Evolutionary conservation across 2,329 filamentous ascomycete species (phyloP).

Genomic region (Phaeosphaeria sp.): DNA sequence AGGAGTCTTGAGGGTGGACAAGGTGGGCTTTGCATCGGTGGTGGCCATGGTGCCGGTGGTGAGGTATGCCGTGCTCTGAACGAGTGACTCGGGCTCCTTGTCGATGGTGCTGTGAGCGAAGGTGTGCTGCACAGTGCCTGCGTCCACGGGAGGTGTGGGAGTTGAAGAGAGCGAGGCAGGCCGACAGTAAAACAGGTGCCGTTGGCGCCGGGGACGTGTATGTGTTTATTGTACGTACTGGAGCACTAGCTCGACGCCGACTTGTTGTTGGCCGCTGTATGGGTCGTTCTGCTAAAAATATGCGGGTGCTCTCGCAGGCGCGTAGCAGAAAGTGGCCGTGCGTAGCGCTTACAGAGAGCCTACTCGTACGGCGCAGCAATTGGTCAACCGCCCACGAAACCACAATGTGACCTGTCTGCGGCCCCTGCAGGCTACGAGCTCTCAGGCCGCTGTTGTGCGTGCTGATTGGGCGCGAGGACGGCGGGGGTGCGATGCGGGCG

Average conservation of each 20-base stretch:
- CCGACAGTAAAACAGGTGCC: slow-evolving; percentile 26
- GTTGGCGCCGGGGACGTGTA: slow-evolving; percentile 31
- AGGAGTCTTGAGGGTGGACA: slow-evolving; percentile 60
- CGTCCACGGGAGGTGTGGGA: slow-evolving; percentile 33
- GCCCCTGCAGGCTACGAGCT: slow-evolving; percentile 43
- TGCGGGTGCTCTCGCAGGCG: slow-evolving; percentile 18
- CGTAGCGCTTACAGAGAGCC: slow-evolving; percentile 17
- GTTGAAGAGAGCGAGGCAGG: slow-evolving; percentile 35
- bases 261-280: slow-evolving; percentile 43
- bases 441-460: slow-evolving; percentile 16
- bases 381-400: slow-evolving; percentile 37
- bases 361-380: slow-evolving; percentile 16
- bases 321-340: slow-evolving; percentile 27
- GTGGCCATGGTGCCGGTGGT: slow-evolving; percentile 46
- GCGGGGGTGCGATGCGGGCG: slow-evolving; percentile 35
- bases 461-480: slow-evolving; percentile 35
- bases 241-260: slow-evolving; percentile 33
- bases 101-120: slow-evolving; percentile 26
- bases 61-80: slow-evolving; percentile 29
- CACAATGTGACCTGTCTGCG: slow-evolving; percentile 44
- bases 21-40: slow-evolving; percentile 50
- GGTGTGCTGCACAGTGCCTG: slow-evolving; percentile 35
- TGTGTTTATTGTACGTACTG: slow-evolving; percentile 43
- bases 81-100: slow-evolving; percentile 38
- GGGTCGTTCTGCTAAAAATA: slow-evolving; percentile 42